Conservation (phyloP, 805 yeast species). For the Candida oleophila region DNA sequence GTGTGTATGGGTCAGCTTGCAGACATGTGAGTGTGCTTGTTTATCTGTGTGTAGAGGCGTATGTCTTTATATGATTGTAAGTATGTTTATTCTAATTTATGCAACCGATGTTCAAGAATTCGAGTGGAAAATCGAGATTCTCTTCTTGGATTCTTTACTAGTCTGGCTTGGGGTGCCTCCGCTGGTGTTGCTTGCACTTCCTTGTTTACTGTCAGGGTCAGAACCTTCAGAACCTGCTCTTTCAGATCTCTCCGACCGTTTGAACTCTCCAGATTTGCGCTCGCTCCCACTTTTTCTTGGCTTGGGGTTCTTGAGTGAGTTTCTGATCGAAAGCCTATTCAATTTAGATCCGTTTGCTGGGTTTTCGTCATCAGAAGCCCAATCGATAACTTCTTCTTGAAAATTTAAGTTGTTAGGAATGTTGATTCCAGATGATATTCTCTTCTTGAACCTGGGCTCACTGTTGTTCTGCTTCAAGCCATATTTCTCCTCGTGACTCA, state of each 20-base stretch:
- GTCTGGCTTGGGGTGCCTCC: too few relatives aligned
- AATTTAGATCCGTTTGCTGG: constrained; percentile 33
- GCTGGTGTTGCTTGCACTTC: neutral
- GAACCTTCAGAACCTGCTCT: neutral
- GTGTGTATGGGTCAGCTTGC: neutral
- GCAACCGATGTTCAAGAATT: neutral
- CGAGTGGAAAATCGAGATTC: constrained; percentile 5
- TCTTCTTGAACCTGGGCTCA: constrained; percentile 33
- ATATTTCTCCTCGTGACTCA: constrained; percentile 9
- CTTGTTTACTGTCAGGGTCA: neutral
- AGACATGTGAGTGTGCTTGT: neutral
- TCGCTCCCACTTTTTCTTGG: constrained; percentile 13
- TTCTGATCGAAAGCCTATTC: constrained; percentile 41
- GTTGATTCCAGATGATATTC: constrained; percentile 22
- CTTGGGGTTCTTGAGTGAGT: constrained; percentile 33
- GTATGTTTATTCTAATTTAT: neutral
- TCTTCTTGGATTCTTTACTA: constrained; percentile 2
- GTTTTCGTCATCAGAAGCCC: constrained; percentile 46
- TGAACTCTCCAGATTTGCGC: constrained; percentile 27
- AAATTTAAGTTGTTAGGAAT: constrained; percentile 30
- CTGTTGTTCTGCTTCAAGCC: constrained; percentile 3
- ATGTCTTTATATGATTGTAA: too few relatives aligned
- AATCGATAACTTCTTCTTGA: constrained; percentile 45
- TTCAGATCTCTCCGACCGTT: constrained; percentile 24
- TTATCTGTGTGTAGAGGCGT: neutral